A percentile compares a stretch with the other conserved stretches of the same genome.
These are phyloP conservation scores for Durio zibethinus DNA, from an alignment of 345 rosid genomes.

Conservation along the genomic window DNA sequence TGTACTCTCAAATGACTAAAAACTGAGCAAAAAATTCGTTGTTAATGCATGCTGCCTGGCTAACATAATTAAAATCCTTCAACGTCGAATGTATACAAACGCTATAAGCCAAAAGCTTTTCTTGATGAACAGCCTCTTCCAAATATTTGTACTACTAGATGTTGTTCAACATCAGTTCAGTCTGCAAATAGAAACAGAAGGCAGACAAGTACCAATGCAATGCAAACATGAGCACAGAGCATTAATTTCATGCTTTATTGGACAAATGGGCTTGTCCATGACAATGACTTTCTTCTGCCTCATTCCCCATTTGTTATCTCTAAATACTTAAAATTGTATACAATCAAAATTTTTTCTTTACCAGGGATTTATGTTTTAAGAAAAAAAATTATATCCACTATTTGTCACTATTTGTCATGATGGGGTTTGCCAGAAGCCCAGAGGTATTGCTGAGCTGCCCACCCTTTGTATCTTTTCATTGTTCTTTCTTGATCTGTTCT, in stretches of 20 bases:
- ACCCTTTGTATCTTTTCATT: not conserved
- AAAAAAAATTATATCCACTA: not conserved
- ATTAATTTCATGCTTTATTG: conserved; percentile 23
- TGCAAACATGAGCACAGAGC: conserved; percentile 2
- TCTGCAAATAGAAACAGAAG: conserved; percentile 1
- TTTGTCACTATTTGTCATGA: not conserved
- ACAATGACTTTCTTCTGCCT: conserved; percentile 30
- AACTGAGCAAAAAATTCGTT: not conserved
- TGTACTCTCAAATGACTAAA: not conserved
- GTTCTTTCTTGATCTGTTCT: not conserved
- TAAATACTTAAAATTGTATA: not conserved
- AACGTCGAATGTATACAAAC: not conserved
- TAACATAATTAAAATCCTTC: not conserved
- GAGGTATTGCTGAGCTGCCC: not conserved
- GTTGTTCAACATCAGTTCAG: not conserved
- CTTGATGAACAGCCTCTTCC: not conserved
- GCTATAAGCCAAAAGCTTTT: not conserved
- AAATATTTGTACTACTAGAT: not conserved
- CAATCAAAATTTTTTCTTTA: not conserved
- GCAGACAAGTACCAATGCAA: conserved; percentile 31
- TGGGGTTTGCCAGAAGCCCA: not conserved
- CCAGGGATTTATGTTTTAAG: not conserved
- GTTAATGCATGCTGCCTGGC: not conserved
- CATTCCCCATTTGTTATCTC: not conserved
- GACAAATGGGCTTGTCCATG: conserved; percentile 47